Conservation (phyloP, 306 rosid genomes). For the Citrullus colocynthis region DNA sequence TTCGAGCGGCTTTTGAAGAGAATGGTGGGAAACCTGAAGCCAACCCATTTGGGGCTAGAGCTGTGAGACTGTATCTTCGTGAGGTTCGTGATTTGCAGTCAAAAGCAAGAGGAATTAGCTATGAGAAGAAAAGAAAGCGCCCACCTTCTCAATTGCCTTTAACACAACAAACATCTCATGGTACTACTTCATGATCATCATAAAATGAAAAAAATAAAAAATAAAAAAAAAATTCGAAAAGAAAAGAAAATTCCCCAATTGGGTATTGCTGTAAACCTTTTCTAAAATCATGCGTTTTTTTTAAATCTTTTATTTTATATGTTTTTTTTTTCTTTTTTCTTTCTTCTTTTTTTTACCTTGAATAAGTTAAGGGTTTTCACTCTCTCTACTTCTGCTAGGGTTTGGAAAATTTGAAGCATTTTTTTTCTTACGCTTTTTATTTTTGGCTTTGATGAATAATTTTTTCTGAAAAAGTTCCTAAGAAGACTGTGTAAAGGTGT, state of each 20-base stretch:
- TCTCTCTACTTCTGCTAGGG: neutral
- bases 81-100: constrained; percentile 13
- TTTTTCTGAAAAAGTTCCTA: constrained; percentile 4
- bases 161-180: neutral
- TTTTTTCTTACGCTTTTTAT: neutral
- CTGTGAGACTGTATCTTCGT: constrained; percentile 12
- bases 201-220: too few species aligned
- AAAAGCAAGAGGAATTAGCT: constrained; percentile 11
- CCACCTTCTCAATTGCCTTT: constrained; percentile 2
- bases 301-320: neutral
- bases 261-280: constrained; percentile 3
- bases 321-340: neutral
- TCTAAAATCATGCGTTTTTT: neutral
- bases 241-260: neutral
- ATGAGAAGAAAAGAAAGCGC: constrained; percentile 13
- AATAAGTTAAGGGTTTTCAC: neutral
- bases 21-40: constrained; percentile 11
- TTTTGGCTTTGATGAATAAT: neutral
- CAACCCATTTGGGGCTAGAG: constrained; percentile 14
- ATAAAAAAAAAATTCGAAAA: neutral
- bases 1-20: constrained; percentile 9
- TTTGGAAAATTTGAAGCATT: constrained; percentile 2
- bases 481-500: constrained; percentile 3
- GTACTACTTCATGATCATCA: neutral
- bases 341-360: neutral